phyloP scores from a whole-genome alignment of 2,329 filamentous ascomycete genomes.

The Zasmidium citrigriseum region DNA sequence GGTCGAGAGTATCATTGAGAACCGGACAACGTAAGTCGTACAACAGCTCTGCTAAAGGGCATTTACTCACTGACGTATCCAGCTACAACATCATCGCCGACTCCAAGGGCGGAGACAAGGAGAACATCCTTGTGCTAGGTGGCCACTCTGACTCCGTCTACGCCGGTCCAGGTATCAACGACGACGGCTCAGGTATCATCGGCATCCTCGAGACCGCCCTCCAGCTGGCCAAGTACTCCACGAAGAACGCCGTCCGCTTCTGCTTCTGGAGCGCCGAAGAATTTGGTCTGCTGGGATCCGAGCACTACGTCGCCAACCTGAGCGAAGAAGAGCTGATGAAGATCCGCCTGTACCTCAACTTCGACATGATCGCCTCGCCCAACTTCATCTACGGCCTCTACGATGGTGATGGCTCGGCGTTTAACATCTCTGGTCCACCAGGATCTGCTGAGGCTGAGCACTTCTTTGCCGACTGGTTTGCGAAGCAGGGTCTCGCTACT shows the following conservation, averaged over 20 bases:
- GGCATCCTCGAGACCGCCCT: conserved; percentile 61
- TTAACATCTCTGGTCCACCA: conserved; percentile 55
- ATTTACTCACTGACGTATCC: background rate
- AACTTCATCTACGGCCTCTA: conserved; percentile 60
- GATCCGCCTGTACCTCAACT: conserved; percentile 69
- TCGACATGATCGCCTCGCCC: conserved; percentile 70
- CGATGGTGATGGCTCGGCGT: conserved; percentile 59
- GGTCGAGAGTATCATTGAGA: conserved; percentile 48
- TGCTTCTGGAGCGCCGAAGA: conserved; percentile 66
- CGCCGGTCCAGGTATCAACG: conserved; percentile 71
- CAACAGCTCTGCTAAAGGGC: background rate
- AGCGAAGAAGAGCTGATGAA: conserved; percentile 54
- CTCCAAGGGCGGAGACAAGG: conserved; percentile 58
- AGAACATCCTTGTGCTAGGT: conserved; percentile 61
- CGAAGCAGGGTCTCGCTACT: conserved; percentile 62
- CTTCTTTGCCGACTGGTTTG: conserved; percentile 69
- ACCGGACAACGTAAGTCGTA: conserved; percentile 44
- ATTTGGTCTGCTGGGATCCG: conserved; percentile 62
- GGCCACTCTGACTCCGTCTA: conserved; percentile 64
- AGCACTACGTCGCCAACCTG: conserved; percentile 52
- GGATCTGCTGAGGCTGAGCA: conserved; percentile 71
- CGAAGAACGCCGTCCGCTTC: conserved; percentile 70
- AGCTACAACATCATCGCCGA: conserved; percentile 62
- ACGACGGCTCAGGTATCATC: conserved; percentile 70
- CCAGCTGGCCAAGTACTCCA: conserved; percentile 68